Percentiles rank a stretch among this genome's conserved stretches.
Evolutionary conservation across 2,329 filamentous ascomycete genomes (phyloP).

Genomic region (Canariomyces notabilis): DNA sequence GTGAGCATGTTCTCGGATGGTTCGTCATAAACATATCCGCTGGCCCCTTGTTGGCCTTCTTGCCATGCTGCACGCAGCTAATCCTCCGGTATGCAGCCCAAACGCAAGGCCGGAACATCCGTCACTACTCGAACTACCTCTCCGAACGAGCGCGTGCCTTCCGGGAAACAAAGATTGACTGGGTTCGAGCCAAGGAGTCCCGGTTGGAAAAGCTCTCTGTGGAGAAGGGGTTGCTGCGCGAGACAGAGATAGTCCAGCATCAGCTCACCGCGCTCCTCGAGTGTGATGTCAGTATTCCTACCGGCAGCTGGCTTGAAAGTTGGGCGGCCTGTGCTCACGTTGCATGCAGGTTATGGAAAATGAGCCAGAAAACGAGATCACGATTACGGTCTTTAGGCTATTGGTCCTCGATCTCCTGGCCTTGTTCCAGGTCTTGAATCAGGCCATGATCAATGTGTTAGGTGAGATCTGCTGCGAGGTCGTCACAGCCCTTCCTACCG

Average conservation of each 20-base stretch:
- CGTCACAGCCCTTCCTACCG: slow-evolving; percentile 8
- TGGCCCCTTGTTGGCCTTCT: too few species aligned
- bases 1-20: slow-evolving; percentile 91
- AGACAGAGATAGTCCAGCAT: slow-evolving; percentile 85
- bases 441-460: slow-evolving; percentile 93
- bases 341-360: slow-evolving; percentile 63
- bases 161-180: slow-evolving; percentile 80
- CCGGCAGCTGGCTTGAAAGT: neutral
- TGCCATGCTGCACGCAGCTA: slow-evolving; percentile 8
- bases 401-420: slow-evolving; percentile 84
- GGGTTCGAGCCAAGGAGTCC: slow-evolving; percentile 76
- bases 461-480: slow-evolving; percentile 48
- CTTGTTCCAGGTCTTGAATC: slow-evolving; percentile 91
- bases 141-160: slow-evolving; percentile 76
- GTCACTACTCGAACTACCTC: slow-evolving; percentile 85
- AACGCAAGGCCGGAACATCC: slow-evolving; percentile 90
- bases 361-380: slow-evolving; percentile 95
- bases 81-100: slow-evolving; percentile 57
- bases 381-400: slow-evolving; percentile 85
- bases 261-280: slow-evolving; percentile 81
- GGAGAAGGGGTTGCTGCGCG: slow-evolving; percentile 85
- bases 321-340: neutral
- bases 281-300: slow-evolving; percentile 56
- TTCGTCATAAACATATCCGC: slow-evolving; percentile 47
- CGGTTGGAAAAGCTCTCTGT: slow-evolving; percentile 80